Percentiles rank a stretch among this genome's conserved stretches.
phyloP scores from a whole-genome alignment of 257 asterid genomes.

The Solanum paucissectum region DNA sequence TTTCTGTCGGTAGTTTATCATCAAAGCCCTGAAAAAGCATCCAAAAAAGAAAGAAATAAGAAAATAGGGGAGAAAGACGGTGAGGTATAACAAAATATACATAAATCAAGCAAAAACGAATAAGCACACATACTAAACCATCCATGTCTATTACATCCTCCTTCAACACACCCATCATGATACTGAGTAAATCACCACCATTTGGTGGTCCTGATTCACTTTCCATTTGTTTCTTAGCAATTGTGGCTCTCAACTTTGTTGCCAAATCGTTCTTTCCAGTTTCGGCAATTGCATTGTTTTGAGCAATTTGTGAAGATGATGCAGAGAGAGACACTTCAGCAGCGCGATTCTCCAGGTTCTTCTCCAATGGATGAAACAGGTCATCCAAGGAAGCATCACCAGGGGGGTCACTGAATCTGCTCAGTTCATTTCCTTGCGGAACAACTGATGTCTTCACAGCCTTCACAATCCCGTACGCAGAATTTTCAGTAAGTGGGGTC shows the following conservation, averaged over 20 bases:
- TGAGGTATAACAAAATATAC: background rate
- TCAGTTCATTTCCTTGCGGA: conserved; percentile 62
- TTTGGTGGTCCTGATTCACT: conserved; percentile 61
- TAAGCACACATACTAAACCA: conserved; percentile 43
- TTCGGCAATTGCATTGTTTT: conserved; percentile 34
- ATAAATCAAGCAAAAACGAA: conserved; percentile 6
- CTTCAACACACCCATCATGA: conserved; percentile 91
- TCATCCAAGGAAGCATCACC: conserved; percentile 94
- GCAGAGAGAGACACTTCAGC: conserved; percentile 83
- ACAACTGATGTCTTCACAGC: conserved; percentile 41
- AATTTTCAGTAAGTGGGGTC: background rate
- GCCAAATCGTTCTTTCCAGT: conserved; percentile 83
- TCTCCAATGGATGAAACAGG: conserved; percentile 75
- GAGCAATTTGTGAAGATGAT: conserved; percentile 46
- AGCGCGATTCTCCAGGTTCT: conserved; percentile 35
- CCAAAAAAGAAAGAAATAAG: conserved; percentile 8
- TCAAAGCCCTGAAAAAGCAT: conserved; percentile 61
- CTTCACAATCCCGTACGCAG: conserved; percentile 11
- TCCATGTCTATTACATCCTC: conserved; percentile 88
- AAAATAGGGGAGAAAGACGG: background rate
- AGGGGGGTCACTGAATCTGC: conserved; percentile 90
- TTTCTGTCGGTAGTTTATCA: conserved; percentile 84
- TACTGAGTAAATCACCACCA: conserved; percentile 77
- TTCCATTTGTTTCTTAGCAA: conserved; percentile 83
- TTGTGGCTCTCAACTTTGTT: conserved; percentile 80